Percentiles rank a stretch among this genome's conserved stretches.
Conservation (phyloP, 2,329 filamentous ascomycete genomes). For the Fusarium austroafricanum region DNA sequence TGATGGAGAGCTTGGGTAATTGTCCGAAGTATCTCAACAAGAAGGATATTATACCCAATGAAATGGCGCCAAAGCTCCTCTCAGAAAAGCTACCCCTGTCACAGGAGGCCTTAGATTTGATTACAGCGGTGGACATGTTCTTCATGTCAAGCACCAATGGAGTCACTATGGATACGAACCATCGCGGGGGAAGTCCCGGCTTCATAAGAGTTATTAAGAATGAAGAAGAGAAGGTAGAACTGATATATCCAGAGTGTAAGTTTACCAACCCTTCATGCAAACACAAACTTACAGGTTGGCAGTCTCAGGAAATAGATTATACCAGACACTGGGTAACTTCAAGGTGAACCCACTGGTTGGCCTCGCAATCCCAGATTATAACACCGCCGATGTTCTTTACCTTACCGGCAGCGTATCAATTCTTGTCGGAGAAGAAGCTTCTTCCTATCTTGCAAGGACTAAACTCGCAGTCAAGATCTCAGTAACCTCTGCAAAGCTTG, state of each 20-base stretch:
- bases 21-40: conserved; percentile 90
- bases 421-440: conserved; percentile 72
- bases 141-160: conserved; percentile 78
- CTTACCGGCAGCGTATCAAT: conserved; percentile 76
- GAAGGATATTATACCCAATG: conserved; percentile 67
- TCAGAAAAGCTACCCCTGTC: conserved; percentile 59
- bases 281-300: conserved; percentile 18
- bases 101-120: conserved; percentile 65
- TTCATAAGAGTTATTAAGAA: conserved; percentile 78
- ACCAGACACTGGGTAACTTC: conserved; percentile 86
- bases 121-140: conserved; percentile 77
- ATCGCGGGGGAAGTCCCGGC: conserved; percentile 78
- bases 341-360: conserved; percentile 74
- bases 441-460: conserved; percentile 71
- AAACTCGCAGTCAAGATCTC: conserved; percentile 79
- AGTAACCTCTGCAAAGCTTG: conserved; percentile 70
- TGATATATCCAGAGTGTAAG: conserved; percentile 81
- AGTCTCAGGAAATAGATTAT: conserved; percentile 83
- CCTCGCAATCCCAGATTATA: conserved; percentile 78
- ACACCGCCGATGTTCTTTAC: conserved; percentile 78
- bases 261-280: background rate
- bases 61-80: conserved; percentile 63
- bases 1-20: conserved; percentile 81
- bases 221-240: conserved; percentile 56
- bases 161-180: conserved; percentile 83